These are phyloP conservation scores for Starmerella apicola DNA, from an alignment of 805 yeast species.

Conservation along the genomic window DNA sequence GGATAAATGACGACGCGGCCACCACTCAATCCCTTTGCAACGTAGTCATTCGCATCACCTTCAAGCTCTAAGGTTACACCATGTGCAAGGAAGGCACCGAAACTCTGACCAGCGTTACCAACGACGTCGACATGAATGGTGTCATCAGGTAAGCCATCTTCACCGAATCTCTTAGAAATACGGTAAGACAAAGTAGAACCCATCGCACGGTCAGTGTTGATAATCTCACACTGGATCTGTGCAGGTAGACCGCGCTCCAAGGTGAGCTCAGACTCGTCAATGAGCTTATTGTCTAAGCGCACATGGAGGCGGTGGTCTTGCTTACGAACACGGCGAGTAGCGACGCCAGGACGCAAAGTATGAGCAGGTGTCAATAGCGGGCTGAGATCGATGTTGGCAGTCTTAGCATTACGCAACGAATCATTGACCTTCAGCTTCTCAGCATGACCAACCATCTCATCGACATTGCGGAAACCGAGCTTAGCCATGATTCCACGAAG, in stretches of 20 bases:
- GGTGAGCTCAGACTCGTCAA: constrained; percentile 93
- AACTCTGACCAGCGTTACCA: constrained; percentile 97
- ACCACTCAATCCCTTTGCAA: constrained; percentile 94
- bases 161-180: constrained; percentile 87
- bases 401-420: constrained; percentile 75
- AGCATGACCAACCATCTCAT: constrained; percentile 97
- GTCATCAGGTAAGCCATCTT: constrained; percentile 85
- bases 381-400: constrained; percentile 77
- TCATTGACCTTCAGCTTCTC: constrained; percentile 80
- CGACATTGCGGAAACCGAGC: constrained; percentile 87
- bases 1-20: constrained; percentile 90
- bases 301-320: constrained; percentile 91
- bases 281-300: constrained; percentile 86
- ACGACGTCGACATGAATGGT: constrained; percentile 82
- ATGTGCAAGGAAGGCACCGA: constrained; percentile 93
- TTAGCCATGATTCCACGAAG: constrained; percentile 86
- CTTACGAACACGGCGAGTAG: constrained; percentile 80
- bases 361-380: constrained; percentile 97
- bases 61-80: constrained; percentile 91
- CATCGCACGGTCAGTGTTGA: constrained; percentile 91
- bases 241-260: constrained; percentile 93
- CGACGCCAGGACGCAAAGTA: constrained; percentile 90
- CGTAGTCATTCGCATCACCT: constrained; percentile 97
- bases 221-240: constrained; percentile 81
- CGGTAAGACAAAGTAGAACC: constrained; percentile 93